Conservation (phyloP, 768 basidiomycete genomes). For the Termitomyces sp. region DNA sequence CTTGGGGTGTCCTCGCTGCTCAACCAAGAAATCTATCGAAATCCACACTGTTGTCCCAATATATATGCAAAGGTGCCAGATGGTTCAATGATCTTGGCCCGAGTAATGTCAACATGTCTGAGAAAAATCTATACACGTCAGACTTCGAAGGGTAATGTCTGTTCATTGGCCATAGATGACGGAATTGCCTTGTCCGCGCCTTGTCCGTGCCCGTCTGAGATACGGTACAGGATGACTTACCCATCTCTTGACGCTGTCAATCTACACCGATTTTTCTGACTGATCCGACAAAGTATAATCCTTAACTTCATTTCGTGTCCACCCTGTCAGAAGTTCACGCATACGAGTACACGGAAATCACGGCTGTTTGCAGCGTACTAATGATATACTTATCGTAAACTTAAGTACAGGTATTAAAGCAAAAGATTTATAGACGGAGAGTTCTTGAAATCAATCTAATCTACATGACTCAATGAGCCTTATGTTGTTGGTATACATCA, state of each 20-base stretch:
- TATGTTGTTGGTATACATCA: background rate
- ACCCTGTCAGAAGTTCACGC: background rate
- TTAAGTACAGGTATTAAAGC: background rate
- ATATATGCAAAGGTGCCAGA: background rate
- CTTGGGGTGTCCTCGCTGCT: background rate
- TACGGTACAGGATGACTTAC: background rate
- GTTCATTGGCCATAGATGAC: background rate
- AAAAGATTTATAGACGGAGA: background rate
- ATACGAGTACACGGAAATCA: background rate
- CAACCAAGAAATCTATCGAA: background rate
- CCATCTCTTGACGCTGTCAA: background rate
- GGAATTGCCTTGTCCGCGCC: background rate
- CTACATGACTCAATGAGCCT: background rate
- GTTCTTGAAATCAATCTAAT: background rate
- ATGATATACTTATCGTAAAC: background rate
- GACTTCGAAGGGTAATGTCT: background rate
- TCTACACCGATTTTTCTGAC: background rate
- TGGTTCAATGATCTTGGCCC: background rate
- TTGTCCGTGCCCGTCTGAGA: background rate
- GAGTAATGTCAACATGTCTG: background rate
- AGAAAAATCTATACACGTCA: background rate
- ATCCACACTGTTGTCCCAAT: background rate
- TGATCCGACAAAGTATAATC: background rate
- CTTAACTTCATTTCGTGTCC: background rate
- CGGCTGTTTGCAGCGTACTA: background rate